Percentiles rank a stretch among this genome's conserved stretches.
phyloP scores from a whole-genome alignment of 352 stramenopile genomes.

The Globisporangium lucens region DNA sequence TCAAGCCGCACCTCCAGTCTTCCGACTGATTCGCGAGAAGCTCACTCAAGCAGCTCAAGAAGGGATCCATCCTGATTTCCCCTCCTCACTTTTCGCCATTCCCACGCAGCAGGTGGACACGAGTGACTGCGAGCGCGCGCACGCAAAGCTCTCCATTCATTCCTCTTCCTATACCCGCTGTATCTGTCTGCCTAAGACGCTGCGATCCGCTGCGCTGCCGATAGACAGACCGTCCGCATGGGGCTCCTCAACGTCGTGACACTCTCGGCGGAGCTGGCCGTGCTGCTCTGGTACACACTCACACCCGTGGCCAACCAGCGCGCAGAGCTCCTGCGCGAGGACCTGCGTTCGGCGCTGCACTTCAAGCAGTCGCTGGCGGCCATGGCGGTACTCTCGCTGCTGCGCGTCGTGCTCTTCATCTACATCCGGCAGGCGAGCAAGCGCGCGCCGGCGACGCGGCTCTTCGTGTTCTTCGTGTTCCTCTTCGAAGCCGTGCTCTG shows the following conservation, averaged over 20 bases:
- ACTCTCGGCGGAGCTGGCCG: constrained; percentile 47
- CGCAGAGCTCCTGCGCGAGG: constrained; percentile 27
- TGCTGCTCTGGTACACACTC: constrained; percentile 58
- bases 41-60: background rate
- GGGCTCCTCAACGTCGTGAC: constrained; percentile 65
- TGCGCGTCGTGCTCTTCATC: constrained; percentile 58
- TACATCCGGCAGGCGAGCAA: constrained; percentile 72
- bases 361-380: constrained; percentile 70
- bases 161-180: background rate
- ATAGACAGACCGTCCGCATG: constrained; percentile 28
- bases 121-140: background rate
- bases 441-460: constrained; percentile 62
- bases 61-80: constrained; percentile 3
- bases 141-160: background rate
- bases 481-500: constrained; percentile 44
- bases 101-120: constrained; percentile 4
- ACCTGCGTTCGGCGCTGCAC: constrained; percentile 36
- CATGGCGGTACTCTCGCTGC: constrained; percentile 44
- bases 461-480: constrained; percentile 80
- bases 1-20: background rate
- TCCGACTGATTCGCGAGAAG: constrained; percentile 6
- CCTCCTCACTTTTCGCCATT: background rate
- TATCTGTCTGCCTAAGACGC: background rate
- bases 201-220: background rate
- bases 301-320: constrained; percentile 32